phyloP scores from a whole-genome alignment of 257 asterid genomes.

The Solanum sitiens region DNA sequence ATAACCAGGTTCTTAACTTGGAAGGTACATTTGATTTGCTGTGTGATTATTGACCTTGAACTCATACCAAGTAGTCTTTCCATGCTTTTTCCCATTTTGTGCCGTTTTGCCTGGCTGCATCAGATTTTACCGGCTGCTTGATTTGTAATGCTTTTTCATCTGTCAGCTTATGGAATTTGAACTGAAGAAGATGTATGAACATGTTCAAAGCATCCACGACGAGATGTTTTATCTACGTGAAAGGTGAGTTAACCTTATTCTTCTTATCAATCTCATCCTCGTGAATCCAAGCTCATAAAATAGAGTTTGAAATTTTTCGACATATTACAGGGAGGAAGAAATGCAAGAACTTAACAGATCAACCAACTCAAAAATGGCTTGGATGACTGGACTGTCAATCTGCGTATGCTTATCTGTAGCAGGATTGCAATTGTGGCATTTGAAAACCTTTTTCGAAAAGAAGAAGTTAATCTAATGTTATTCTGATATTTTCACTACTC shows the following conservation, averaged over 20 bases:
- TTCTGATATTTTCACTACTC: neutral
- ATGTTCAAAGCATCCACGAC: conserved; percentile 51
- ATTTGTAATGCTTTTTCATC: neutral
- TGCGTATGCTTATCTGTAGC: conserved; percentile 52
- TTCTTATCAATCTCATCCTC: neutral
- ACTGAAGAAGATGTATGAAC: conserved; percentile 58
- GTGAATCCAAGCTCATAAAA: neutral
- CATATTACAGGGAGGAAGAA: conserved; percentile 54
- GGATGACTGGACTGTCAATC: conserved; percentile 55
- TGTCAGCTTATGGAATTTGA: conserved; percentile 62
- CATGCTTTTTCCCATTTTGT: neutral
- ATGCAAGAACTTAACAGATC: conserved; percentile 69
- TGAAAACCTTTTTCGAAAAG: conserved; percentile 76
- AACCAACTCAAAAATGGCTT: conserved; percentile 64
- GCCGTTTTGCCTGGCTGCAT: neutral
- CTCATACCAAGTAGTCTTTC: neutral
- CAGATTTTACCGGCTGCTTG: neutral
- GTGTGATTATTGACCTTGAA: neutral
- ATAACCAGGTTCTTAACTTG: neutral
- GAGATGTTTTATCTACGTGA: conserved; percentile 79
- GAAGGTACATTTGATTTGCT: neutral
- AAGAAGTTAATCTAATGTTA: conserved; percentile 60
- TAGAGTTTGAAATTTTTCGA: neutral
- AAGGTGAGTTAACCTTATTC: conserved; percentile 29
- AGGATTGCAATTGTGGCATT: conserved; percentile 66